Conservation (phyloP, 805 yeast species). For the Danielia oregonensis region DNA sequence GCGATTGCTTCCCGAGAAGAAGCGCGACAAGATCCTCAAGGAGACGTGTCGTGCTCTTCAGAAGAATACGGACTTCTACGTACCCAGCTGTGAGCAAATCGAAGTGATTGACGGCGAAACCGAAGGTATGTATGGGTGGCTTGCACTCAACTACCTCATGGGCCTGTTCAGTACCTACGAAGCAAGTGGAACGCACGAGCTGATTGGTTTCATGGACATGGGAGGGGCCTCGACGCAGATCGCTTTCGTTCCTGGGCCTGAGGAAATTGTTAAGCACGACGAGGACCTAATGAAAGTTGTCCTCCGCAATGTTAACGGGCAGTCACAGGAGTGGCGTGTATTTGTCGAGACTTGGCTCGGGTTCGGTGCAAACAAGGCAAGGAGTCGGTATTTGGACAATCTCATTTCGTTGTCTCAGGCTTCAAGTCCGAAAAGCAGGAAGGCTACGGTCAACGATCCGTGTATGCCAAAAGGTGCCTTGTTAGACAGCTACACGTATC, state of each 20-base stretch:
- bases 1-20: constrained; percentile 63
- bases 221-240: constrained; percentile 98
- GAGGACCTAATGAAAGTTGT: constrained; percentile 71
- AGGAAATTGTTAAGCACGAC: constrained; percentile 59
- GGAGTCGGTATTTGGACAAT: constrained; percentile 63
- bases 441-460: constrained; percentile 51
- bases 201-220: constrained; percentile 97
- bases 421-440: constrained; percentile 4
- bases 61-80: constrained; percentile 51
- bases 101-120: constrained; percentile 90
- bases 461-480: constrained; percentile 70
- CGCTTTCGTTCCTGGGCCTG: constrained; percentile 76
- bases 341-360: constrained; percentile 98
- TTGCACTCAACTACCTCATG: constrained; percentile 81
- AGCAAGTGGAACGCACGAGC: constrained; percentile 35
- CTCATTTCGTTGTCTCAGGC: constrained; percentile 35
- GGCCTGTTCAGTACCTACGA: constrained; percentile 53
- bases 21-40: constrained; percentile 50
- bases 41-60: constrained; percentile 59
- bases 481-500: constrained; percentile 40
- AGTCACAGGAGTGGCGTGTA: constrained; percentile 70
- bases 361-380: constrained; percentile 94
- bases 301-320: constrained; percentile 69
- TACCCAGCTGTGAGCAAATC: constrained; percentile 66
- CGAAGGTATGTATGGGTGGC: constrained; percentile 96